Base-by-base conservation (phyloP, 2,329 filamentous ascomycete species). In the Alternaria solani region DNA sequence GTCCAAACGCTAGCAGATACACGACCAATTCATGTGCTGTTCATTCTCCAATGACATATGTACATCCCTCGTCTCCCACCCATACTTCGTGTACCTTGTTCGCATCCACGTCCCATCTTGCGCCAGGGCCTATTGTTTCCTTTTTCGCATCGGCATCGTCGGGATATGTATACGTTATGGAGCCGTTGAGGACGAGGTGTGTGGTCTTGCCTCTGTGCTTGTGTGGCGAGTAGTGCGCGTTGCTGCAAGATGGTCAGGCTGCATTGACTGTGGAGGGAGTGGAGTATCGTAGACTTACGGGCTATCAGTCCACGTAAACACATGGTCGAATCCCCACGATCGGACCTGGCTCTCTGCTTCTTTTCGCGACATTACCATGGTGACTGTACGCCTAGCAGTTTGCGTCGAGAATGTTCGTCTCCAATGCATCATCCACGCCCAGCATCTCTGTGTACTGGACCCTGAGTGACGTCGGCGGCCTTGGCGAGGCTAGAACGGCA, bases 301-400 rank as follows among this genome's bases (percentile, higher is more conserved):
- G 23, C 82, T 80, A 76, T 92, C 90, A 7, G 85, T 88, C 89
- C 90, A 92, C 3, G 89, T 91, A 65, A 91, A 91, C 71, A 91
- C 89, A 51, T 88, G 82, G 3, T 75, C 67, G 73, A 92, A 93
- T 1, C 90, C 90, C 89, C 90, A 92, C 1, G 85, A 86, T 36
- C 83, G 83, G 26, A 92, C 89, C 70, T 90, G 81, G 51, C 81
- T 78, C 74, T 92, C 89, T 38, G 81, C 80, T 41, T 86, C 81
- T 59, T 73, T 76, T 55, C 78, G 81, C 32, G 81, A 80, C 67
- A 81, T 82, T 7, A 67, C 34, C 75, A 79, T 79, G 14, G 23
- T 20, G 38, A 28, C 12, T 41, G 46, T 57, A 5, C 44, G n/a
- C 20, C 11, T 42, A 16, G 20, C 3, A 16, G 7, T 20, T 16